Percentiles rank a stretch among this genome's conserved stretches.
Evolutionary conservation across 331 rosid species (phyloP).

Genomic region (Cydonia oblonga): DNA sequence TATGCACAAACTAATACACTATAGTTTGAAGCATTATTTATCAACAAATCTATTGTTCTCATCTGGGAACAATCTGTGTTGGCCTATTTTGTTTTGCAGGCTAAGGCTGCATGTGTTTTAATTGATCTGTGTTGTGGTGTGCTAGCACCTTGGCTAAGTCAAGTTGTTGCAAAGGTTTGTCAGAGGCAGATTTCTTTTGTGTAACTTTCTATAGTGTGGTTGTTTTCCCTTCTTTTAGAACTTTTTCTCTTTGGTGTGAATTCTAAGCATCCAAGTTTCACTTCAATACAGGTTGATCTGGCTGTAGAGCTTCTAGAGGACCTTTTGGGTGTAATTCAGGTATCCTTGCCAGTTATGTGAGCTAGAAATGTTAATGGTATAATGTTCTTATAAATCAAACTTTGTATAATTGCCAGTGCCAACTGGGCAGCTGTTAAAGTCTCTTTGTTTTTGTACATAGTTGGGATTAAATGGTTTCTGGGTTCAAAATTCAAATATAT

Average conservation of each 20-base stretch:
- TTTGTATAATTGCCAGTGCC: not conserved
- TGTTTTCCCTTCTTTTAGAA: not conserved
- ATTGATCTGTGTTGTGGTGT: conserved; percentile 76
- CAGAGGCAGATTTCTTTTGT: conserved; percentile 1
- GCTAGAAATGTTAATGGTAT: not conserved
- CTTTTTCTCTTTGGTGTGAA: not conserved
- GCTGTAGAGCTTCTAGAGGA: conserved; percentile 86
- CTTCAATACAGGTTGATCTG: conserved; percentile 66
- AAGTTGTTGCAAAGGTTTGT: conserved; percentile 74
- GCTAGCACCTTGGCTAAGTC: conserved; percentile 83
- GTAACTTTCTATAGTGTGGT: not conserved
- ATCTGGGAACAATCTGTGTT: not conserved
- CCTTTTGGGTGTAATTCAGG: conserved; percentile 86
- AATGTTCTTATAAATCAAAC: not conserved
- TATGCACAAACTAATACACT: not conserved
- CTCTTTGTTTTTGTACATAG: not conserved
- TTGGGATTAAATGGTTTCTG: not conserved
- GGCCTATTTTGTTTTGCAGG: conserved; percentile 29
- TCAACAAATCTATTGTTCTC: not conserved
- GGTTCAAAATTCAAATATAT: not conserved
- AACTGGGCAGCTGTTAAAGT: not conserved
- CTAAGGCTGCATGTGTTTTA: conserved; percentile 86
- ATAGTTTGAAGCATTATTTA: not conserved
- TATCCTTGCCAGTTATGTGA: conserved; percentile 11
- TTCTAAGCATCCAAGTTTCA: conserved; percentile 14